Percentiles rank a stretch among this genome's conserved stretches.
Conservation (phyloP, 345 rosid species). For the Kernera saxatilis region DNA sequence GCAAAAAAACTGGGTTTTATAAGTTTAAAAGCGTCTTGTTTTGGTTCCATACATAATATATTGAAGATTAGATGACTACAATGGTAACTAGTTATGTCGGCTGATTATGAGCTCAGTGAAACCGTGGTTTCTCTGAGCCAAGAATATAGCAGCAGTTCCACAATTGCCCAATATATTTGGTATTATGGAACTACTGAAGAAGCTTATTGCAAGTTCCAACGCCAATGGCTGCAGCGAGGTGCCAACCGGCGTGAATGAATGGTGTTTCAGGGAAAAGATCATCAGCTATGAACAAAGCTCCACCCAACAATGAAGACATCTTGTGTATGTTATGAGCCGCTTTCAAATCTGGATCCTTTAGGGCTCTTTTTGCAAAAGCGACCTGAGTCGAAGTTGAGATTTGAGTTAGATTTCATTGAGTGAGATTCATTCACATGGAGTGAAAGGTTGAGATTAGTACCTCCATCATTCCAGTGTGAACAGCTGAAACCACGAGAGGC, state of each 20-base stretch:
- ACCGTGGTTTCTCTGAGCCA: constrained; percentile 13
- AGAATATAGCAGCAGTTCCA: constrained; percentile 28
- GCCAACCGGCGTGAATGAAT: constrained; percentile 96
- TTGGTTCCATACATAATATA: not conserved
- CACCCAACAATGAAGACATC: constrained; percentile 70
- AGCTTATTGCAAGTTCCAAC: constrained; percentile 90
- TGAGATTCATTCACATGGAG: not conserved
- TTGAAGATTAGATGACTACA: not conserved
- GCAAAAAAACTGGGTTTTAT: not conserved
- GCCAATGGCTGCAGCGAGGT: constrained; percentile 93
- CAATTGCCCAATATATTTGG: not conserved
- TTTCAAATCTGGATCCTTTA: constrained; percentile 75
- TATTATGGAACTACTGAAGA: constrained; percentile 45
- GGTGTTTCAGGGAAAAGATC: constrained; percentile 73
- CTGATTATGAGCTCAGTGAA: constrained; percentile 23
- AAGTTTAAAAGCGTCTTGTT: not conserved
- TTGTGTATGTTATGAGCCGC: constrained; percentile 65
- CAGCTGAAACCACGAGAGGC: constrained; percentile 87
- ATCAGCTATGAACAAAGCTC: constrained; percentile 84
- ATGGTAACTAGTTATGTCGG: constrained; percentile 20
- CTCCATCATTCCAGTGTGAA: constrained; percentile 98
- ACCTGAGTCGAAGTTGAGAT: constrained; percentile 35
- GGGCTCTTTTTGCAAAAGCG: constrained; percentile 75
- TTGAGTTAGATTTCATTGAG: not conserved
- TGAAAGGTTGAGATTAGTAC: constrained; percentile 28